Conservation (phyloP, 2,329 filamentous ascomycete genomes). For the Cryphonectria parasitica region DNA sequence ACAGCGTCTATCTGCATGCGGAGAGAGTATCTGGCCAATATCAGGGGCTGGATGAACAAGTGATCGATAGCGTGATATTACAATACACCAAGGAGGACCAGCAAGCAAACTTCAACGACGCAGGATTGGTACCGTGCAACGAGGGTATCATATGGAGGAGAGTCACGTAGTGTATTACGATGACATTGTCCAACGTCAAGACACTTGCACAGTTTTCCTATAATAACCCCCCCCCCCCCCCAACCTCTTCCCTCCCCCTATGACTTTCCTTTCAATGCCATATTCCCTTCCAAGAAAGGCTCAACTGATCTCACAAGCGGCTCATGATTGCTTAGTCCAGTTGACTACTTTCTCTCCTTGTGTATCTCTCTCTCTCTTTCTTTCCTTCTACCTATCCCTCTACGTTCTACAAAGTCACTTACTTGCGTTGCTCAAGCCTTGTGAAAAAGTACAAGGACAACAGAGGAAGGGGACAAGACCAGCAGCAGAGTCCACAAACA, state of each 20-base stretch:
- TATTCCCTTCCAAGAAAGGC: not conserved
- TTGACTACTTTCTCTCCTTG: too few relatives aligned
- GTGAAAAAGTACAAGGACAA: too few relatives aligned
- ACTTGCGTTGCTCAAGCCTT: too few relatives aligned
- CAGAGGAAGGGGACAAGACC: too few relatives aligned
- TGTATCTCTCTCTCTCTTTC: too few relatives aligned
- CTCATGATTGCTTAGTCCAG: not conserved
- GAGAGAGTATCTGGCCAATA: not conserved
- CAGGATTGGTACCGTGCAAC: not conserved
- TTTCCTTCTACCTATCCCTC: too few relatives aligned
- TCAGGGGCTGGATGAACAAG: not conserved
- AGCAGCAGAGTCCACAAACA: too few relatives aligned
- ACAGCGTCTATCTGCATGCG: not conserved
- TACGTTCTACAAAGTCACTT: too few relatives aligned
- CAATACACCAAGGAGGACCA: not conserved
- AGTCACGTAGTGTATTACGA: not conserved
- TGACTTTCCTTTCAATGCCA: too few relatives aligned
- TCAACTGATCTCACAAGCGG: not conserved
- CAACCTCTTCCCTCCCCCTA: too few relatives aligned
- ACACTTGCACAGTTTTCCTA: not conserved
- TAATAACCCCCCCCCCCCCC: not conserved
- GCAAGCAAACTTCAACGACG: not conserved
- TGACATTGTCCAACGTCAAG: not conserved
- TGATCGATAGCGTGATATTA: not conserved
- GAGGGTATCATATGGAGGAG: not conserved